Evolutionary conservation across 495 filamentous ascomycete genomes (phyloP), one percentile per base, ranked within the genome.

Genomic region (Penicillium taxi): DNA sequence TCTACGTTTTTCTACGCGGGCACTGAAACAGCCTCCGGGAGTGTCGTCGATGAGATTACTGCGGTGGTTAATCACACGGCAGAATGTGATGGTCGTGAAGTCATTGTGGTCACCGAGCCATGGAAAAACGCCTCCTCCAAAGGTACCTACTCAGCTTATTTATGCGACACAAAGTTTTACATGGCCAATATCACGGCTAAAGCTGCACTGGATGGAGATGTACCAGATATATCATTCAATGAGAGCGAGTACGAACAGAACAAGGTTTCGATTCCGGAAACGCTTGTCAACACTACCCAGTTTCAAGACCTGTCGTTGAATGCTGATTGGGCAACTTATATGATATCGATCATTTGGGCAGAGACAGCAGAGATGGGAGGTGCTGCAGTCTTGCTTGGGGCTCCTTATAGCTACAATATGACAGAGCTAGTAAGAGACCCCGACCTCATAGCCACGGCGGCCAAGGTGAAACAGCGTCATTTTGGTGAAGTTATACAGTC

Each of bases 401-500:
- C 47, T 2, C 23, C 47, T 6, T 54, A 54, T 20, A 33, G 48
- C n/a, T 50, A 51, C 20, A 48, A 54, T 19, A 44, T 53, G 9
- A 44, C 37, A 0, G 9, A 27, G 4, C 30, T 63, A 17, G 26
- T 49, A 15, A 37, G 15, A 0, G 52, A 55, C 40, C 33, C 42
- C 9, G 15, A 48, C 9, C 20, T 39, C 17, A 26, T 40, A 0
- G 6, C 15, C 6, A 47, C 47, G 23, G 55, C 53, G 3, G 47
- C 32, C 3, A 52, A 46, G 20, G 36, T 61, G 6, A 56, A 63
- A 20, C 58, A 61, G 24, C 48, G 63, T 5, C 63, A 55, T 26
- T 48, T 64, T 39, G 63, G 58, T 0, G 63, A 66, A 20, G 41
- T 54, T 1, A 24, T 64, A 6, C 52, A 56, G 22, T 33, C 59